Percentiles rank a stretch among this genome's conserved stretches.
These are phyloP conservation scores for Pichia cactophila DNA, from an alignment of 1,139 yeast species.

Conservation along the genomic window DNA sequence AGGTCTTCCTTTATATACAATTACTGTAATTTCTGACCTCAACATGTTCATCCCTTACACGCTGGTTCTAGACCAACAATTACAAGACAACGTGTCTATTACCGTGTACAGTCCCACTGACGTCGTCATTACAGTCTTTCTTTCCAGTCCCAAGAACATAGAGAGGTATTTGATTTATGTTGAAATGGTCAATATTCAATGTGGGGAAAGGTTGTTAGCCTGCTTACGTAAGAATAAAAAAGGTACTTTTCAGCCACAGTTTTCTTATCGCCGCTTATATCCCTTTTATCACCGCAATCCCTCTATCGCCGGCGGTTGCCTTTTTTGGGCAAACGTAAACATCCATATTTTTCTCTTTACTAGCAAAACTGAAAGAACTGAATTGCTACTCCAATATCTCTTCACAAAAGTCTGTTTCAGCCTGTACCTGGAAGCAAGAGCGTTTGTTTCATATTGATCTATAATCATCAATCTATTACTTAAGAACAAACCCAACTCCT, in stretches of 20 bases:
- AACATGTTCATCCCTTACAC: not conserved
- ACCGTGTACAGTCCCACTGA: not conserved
- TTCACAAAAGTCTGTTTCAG: not conserved
- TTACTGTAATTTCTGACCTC: too few relatives aligned
- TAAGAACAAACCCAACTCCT: not conserved
- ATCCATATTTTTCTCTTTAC: not conserved
- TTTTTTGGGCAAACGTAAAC: slow-evolving; percentile 5
- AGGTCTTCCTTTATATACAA: not conserved
- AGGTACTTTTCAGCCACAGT: too few relatives aligned
- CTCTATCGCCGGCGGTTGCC: slow-evolving; percentile 1
- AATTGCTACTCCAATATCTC: not conserved
- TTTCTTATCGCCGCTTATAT: too few relatives aligned
- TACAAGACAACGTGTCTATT: not conserved
- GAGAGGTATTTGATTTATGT: too few relatives aligned
- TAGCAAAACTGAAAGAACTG: not conserved
- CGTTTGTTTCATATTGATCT: not conserved
- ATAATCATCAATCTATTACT: not conserved
- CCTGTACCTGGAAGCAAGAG: not conserved
- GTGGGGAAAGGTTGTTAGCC: not conserved
- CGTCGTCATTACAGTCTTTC: not conserved
- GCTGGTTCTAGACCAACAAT: not conserved
- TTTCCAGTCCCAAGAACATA: not conserved
- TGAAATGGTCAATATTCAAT: too few relatives aligned
- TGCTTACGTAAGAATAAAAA: too few relatives aligned
- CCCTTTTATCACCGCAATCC: not conserved